Conservation (phyloP, 139 green algal genomes). For the Picochlorum sp. region DNA sequence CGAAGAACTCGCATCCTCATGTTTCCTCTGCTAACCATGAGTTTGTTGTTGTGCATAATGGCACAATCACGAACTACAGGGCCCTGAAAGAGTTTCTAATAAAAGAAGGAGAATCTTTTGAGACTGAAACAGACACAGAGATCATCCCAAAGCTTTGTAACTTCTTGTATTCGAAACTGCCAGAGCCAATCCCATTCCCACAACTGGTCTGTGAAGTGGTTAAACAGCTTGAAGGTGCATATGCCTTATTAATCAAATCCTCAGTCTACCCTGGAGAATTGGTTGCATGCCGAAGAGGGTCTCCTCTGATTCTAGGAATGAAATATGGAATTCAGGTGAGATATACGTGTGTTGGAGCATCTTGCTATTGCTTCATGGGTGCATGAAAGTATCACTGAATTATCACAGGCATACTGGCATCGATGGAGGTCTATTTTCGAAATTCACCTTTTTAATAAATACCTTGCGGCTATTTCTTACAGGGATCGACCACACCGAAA, state of each 20-base stretch:
- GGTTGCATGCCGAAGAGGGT: conserved; percentile 90
- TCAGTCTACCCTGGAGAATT: conserved; percentile 90
- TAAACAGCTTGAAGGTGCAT: conserved; percentile 93
- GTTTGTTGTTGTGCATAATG: conserved; percentile 99
- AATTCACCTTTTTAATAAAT: too few relatives aligned
- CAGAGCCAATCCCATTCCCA: conserved; percentile 31
- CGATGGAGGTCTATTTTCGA: too few relatives aligned
- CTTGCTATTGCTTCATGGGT: neutral
- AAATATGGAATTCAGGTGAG: conserved; percentile 38
- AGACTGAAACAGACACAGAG: conserved; percentile 96
- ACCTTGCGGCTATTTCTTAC: too few relatives aligned
- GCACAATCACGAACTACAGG: conserved; percentile 99
- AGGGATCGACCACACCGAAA: neutral
- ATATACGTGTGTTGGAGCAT: too few relatives aligned
- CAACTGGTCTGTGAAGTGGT: conserved; percentile 94
- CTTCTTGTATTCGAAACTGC: conserved; percentile 70
- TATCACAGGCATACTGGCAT: too few relatives aligned
- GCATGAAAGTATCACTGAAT: too few relatives aligned
- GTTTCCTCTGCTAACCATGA: conserved; percentile 46
- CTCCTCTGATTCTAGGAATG: conserved; percentile 86
- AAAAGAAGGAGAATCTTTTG: conserved; percentile 82
- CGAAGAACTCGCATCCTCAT: conserved; percentile 85
- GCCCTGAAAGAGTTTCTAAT: conserved; percentile 82
- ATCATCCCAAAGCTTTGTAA: conserved; percentile 92
- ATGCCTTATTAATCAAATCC: conserved; percentile 93